A percentile compares a stretch with the other conserved stretches of the same genome.
Conservation (phyloP, 257 asterid genomes). For the Solanum chiquidenum region DNA sequence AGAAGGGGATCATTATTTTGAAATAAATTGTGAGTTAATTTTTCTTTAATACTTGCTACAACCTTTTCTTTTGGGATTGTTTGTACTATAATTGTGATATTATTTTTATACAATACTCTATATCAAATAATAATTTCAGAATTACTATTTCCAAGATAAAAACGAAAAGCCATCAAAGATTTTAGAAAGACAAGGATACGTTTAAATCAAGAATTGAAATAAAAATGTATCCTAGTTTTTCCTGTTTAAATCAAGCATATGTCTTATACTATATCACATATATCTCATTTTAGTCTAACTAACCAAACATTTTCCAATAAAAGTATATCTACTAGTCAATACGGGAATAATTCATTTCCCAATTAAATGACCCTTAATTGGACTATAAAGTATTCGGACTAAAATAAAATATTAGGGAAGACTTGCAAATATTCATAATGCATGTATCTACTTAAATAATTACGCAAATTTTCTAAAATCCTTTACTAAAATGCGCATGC, state of each 20-base stretch:
- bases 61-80: background rate
- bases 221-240: background rate
- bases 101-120: background rate
- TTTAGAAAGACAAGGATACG: background rate
- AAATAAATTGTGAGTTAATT: background rate
- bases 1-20: background rate
- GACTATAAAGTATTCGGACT: background rate
- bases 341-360: background rate
- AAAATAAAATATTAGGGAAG: background rate
- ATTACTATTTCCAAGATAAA: background rate
- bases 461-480: background rate
- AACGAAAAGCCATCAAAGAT: background rate
- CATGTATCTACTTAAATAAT: background rate
- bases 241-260: background rate
- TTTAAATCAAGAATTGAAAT: background rate
- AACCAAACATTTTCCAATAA: background rate
- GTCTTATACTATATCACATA: background rate
- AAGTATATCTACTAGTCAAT: background rate
- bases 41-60: background rate
- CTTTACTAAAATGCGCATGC: background rate
- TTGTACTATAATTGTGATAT: background rate
- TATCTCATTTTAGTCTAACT: background rate
- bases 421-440: background rate
- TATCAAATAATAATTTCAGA: background rate
- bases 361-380: background rate